A percentile compares a stretch with the other conserved stretches of the same genome.
Evolutionary conservation across 2,329 filamentous ascomycete genomes (phyloP).

Genomic region (Alternaria angustiovoidea): DNA sequence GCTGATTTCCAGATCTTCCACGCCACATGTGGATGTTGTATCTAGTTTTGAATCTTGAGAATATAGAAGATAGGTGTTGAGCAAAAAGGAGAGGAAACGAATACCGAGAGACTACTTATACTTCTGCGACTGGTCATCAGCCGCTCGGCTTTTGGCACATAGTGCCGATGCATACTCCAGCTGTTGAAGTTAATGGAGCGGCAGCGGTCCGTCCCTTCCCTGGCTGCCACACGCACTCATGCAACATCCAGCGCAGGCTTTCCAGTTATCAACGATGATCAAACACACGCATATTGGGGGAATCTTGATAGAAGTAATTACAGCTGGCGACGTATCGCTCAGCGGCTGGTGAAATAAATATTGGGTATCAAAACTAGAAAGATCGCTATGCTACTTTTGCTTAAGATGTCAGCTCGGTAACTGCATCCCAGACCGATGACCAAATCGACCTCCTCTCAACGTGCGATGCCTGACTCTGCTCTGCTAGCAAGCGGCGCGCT

Average conservation of each 20-base stretch:
- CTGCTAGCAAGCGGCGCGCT: conserved; percentile 4
- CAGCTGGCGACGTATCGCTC: neutral
- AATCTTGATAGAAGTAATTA: neutral
- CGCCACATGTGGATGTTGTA: neutral
- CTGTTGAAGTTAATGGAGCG: neutral
- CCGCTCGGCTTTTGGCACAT: neutral
- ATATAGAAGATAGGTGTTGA: neutral
- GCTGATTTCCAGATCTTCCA: neutral
- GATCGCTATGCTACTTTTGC: neutral
- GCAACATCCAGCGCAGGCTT: neutral
- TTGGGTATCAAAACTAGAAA: conserved; percentile 3
- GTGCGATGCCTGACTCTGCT: neutral
- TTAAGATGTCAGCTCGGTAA: conserved; percentile 17
- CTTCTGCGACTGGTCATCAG: neutral
- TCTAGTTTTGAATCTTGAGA: neutral
- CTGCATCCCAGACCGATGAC: neutral
- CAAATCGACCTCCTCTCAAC: neutral
- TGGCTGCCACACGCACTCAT: neutral
- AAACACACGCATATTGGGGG: neutral
- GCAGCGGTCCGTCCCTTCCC: neutral
- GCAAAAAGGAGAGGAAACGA: neutral
- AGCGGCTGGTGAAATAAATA: neutral
- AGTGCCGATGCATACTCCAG: neutral
- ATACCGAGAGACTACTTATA: neutral
- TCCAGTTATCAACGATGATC: neutral